phyloP scores from a whole-genome alignment of 75 land plant species.

The Larix kaempferi region DNA sequence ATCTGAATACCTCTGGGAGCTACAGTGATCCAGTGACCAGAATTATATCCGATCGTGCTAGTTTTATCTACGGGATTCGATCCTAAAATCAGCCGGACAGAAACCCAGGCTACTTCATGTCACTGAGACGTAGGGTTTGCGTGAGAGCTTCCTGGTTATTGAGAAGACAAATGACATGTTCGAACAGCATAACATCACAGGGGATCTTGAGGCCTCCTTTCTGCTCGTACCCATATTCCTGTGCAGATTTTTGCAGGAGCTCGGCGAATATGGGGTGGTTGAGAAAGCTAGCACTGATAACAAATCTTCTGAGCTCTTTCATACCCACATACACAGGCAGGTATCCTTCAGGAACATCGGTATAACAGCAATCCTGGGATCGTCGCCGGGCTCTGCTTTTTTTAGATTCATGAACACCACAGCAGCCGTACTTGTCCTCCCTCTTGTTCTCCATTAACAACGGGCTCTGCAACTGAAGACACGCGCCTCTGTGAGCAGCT shows the following conservation, averaged over 20 bases:
- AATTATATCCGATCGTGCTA: too few relatives aligned
- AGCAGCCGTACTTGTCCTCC: background rate
- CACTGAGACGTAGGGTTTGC: background rate
- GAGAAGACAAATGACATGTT: slow-evolving; percentile 43
- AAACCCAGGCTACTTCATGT: background rate
- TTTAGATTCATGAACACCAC: background rate
- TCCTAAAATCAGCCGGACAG: too few relatives aligned
- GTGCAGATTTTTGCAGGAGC: slow-evolving; percentile 54
- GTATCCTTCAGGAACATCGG: slow-evolving; percentile 44
- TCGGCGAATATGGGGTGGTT: slow-evolving; percentile 53
- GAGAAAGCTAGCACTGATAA: slow-evolving; percentile 43
- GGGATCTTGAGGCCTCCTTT: slow-evolving; percentile 58
- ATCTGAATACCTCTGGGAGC: too few relatives aligned
- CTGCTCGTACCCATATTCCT: slow-evolving; percentile 73
- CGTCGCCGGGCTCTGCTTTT: background rate
- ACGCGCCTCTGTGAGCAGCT: background rate
- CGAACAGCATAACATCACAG: slow-evolving; percentile 62
- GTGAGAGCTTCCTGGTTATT: slow-evolving; percentile 6
- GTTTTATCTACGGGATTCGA: too few relatives aligned
- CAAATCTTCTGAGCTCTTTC: slow-evolving; percentile 32
- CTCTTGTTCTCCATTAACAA: background rate
- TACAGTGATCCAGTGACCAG: too few relatives aligned
- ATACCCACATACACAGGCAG: slow-evolving; percentile 70
- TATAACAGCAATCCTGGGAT: background rate
- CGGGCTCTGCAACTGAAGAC: slow-evolving; percentile 1